Conservation (phyloP, 192 early-diverging fungal genomes). For the Rhizoclosmatium globosum region DNA sequence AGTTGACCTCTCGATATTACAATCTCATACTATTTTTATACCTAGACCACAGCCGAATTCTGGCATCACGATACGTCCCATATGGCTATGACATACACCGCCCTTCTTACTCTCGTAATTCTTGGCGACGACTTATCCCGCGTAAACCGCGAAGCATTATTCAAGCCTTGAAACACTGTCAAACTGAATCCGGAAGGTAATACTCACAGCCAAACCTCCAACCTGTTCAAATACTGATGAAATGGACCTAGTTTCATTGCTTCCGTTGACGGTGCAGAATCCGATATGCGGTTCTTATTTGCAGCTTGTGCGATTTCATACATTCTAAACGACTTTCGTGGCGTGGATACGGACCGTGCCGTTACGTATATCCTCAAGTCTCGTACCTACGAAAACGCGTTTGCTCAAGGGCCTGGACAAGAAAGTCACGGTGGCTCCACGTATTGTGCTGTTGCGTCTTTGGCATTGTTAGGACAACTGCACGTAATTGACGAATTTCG, state of each 20-base stretch:
- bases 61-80: conserved; percentile 40
- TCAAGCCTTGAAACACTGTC: conserved; percentile 65
- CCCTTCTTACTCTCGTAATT: conserved; percentile 77
- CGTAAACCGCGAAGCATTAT: conserved; percentile 80
- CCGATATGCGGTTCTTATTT: conserved; percentile 91
- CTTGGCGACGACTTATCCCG: conserved; percentile 90
- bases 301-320: conserved; percentile 85
- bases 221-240: too few relatives aligned
- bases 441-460: conserved; percentile 88
- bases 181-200: conserved; percentile 80
- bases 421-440: conserved; percentile 94
- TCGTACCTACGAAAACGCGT: conserved; percentile 77
- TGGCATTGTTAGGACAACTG: conserved; percentile 72
- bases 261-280: conserved; percentile 71
- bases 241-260: conserved; percentile 66
- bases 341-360: conserved; percentile 71
- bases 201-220: too few relatives aligned
- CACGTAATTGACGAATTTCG: conserved; percentile 39
- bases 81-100: conserved; percentile 87
- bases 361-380: conserved; percentile 66
- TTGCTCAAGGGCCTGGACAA: conserved; percentile 76
- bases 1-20: conserved; percentile 6
- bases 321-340: conserved; percentile 90
- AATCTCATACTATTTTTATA: conserved; percentile 36
- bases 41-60: conserved; percentile 17